Percentiles rank a stretch among this genome's conserved stretches.
phyloP scores from a whole-genome alignment of 2,329 filamentous ascomycete genomes.

The Talaromyces verruculosus region DNA sequence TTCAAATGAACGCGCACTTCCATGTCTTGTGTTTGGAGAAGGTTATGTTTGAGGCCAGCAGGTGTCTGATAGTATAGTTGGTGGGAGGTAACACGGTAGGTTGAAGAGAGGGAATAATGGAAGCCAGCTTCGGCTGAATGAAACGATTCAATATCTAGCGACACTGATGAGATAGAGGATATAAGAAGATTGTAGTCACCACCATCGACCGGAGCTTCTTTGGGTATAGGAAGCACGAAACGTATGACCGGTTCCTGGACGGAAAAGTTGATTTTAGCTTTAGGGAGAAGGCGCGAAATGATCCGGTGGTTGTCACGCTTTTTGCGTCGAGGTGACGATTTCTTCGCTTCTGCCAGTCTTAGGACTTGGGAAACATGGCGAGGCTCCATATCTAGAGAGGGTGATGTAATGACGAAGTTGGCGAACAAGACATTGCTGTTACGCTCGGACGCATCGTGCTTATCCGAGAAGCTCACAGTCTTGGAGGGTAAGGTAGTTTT shows the following conservation, averaged over 20 bases:
- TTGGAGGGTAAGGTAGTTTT: constrained; percentile 94
- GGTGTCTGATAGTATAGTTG: constrained; percentile 93
- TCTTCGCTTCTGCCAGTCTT: constrained; percentile 65
- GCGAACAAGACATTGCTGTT: constrained; percentile 97
- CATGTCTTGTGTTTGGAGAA: constrained; percentile 82
- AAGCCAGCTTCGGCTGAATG: constrained; percentile 80
- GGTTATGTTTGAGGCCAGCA: constrained; percentile 75
- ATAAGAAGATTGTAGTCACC: constrained; percentile 95
- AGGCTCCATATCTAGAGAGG: constrained; percentile 88
- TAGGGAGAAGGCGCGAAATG: constrained; percentile 87
- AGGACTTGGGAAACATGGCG: constrained; percentile 85
- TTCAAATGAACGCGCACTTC: constrained; percentile 84
- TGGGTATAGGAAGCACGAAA: constrained; percentile 79
- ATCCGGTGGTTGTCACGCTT: constrained; percentile 60
- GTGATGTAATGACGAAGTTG: constrained; percentile 93
- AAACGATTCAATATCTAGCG: constrained; percentile 91
- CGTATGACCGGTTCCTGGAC: constrained; percentile 94
- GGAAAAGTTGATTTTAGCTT: constrained; percentile 91
- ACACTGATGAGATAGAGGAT: constrained; percentile 89
- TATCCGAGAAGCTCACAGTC: constrained; percentile 75
- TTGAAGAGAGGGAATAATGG: constrained; percentile 82
- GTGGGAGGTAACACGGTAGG: constrained; percentile 79
- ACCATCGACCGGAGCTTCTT: constrained; percentile 55
- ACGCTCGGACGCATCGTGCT: constrained; percentile 72
- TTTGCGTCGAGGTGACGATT: constrained; percentile 42